Base-by-base conservation (phyloP, 1,139 yeast species). In the Protomyces inundatus region DNA sequence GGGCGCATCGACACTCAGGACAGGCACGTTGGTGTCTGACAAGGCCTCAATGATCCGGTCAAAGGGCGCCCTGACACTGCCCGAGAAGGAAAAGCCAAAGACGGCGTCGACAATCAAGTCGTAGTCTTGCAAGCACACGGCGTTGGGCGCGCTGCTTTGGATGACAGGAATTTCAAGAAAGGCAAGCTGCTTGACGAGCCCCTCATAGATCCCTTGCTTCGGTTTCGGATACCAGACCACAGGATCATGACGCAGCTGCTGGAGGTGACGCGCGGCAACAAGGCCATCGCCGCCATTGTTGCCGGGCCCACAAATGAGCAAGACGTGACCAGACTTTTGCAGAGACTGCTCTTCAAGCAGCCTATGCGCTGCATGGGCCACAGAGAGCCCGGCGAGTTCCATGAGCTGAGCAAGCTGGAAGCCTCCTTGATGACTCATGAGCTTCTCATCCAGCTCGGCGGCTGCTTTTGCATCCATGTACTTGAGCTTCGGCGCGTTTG, bases 351-450 rank as follows among this genome's bases (percentile, higher is more conserved):
- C 56, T 23, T 33, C 6, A 9, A 55, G 42, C 40, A 85, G 80
- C 65, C 80, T 80, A 71, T 82, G 84, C 1, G 91, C 81, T 0
- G 96, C 90, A 70, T 90, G 90, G 4, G 98, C 97, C 9, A 91
- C 97, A 1, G 97, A 84, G 37, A 91, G 79, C 0, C 98, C 98
- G 0, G 98, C 98, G 58, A 93, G 79, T 75, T 93, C 98, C 98
- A 93, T 56, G 42, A 65, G 59, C 23, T 55, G 61, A 23, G 53
- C 39, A 36, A 39, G 48, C 12, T 46, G 93, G 2, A 93, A 83
- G 1, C 84, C 84, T 0, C 86, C 36, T 7, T 33, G 52, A 4
- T 34, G 76, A 6, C 95, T 85, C 98, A 93, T 93, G 69, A 93
- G 80, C 71, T 90, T 96, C 67, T 81, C 81, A 72, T 93, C 98